Conservation (phyloP, 2,329 filamentous ascomycete genomes). For the Fusarium coicis region DNA sequence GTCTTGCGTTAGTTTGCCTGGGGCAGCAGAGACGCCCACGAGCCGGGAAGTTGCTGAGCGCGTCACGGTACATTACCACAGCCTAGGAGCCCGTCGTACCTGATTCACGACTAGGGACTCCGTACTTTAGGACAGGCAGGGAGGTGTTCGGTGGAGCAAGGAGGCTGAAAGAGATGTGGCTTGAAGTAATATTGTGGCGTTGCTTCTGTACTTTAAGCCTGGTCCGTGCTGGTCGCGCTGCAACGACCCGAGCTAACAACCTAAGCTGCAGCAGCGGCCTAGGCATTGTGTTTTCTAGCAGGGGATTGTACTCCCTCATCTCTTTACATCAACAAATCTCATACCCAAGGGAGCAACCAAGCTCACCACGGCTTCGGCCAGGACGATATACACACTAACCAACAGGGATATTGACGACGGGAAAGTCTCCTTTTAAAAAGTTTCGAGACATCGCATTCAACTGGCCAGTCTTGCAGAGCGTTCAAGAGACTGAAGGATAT, state of each 20-base stretch:
- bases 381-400: constrained; percentile 47
- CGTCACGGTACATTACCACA: constrained; percentile 40
- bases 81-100: constrained; percentile 9
- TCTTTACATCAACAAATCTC: constrained; percentile 48
- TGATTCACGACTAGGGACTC: constrained; percentile 19
- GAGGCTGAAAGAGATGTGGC: constrained; percentile 24
- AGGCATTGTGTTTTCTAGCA: constrained; percentile 40
- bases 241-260: constrained; percentile 36
- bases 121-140: neutral
- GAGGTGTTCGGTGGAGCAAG: constrained; percentile 10
- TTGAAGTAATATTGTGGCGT: constrained; percentile 18
- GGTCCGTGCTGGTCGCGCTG: constrained; percentile 38
- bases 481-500: constrained; percentile 1
- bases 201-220: neutral
- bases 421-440: neutral
- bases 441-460: neutral
- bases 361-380: constrained; percentile 48
- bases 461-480: neutral
- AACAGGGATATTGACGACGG: constrained; percentile 14
- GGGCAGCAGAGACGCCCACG: constrained; percentile 36
- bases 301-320: constrained; percentile 32
- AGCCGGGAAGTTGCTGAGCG: constrained; percentile 39
- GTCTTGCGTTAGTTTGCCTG: constrained; percentile 34
- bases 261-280: constrained; percentile 5
- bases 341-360: constrained; percentile 44